Conservation (phyloP, 2,329 filamentous ascomycete species). For the Fusarium nodosum region DNA sequence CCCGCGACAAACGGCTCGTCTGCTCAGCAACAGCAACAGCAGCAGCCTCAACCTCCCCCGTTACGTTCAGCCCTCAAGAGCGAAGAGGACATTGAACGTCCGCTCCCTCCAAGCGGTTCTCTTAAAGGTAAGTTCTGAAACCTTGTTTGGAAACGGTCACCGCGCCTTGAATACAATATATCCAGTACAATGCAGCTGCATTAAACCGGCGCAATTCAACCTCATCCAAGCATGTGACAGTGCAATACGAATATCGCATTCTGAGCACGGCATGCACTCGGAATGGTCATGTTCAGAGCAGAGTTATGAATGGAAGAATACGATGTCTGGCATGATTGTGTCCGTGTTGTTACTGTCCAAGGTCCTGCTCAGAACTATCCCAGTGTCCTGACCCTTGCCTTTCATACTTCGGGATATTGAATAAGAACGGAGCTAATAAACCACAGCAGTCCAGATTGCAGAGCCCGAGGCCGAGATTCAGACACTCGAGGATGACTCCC, state of each 20-base stretch:
- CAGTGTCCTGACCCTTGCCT: slow-evolving; percentile 4
- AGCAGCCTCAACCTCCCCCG: slow-evolving; percentile 48
- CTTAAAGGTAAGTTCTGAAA: slow-evolving; percentile 59
- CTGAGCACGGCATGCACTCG: not conserved
- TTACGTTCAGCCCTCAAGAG: slow-evolving; percentile 61
- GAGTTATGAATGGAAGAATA: not conserved
- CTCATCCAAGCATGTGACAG: slow-evolving; percentile 15
- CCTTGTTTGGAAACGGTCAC: not conserved
- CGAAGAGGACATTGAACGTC: slow-evolving; percentile 59
- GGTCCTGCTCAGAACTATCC: slow-evolving; percentile 13
- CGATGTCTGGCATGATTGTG: not conserved
- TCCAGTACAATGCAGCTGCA: not conserved
- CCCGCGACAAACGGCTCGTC: slow-evolving; percentile 43
- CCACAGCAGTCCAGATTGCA: slow-evolving; percentile 68
- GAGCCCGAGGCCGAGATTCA: slow-evolving; percentile 60
- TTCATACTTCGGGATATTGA: not conserved
- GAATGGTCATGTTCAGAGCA: not conserved
- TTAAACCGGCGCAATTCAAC: slow-evolving; percentile 20
- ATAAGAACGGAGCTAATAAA: slow-evolving; percentile 43
- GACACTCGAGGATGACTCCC: slow-evolving; percentile 52
- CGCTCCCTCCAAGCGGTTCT: slow-evolving; percentile 55
- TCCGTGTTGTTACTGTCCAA: not conserved
- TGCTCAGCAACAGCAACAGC: slow-evolving; percentile 38
- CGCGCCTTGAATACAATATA: not conserved
- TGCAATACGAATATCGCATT: not conserved